These are phyloP conservation scores for Mrakia blollopis DNA, from an alignment of 768 basidiomycete genomes.

Conservation along the genomic window DNA sequence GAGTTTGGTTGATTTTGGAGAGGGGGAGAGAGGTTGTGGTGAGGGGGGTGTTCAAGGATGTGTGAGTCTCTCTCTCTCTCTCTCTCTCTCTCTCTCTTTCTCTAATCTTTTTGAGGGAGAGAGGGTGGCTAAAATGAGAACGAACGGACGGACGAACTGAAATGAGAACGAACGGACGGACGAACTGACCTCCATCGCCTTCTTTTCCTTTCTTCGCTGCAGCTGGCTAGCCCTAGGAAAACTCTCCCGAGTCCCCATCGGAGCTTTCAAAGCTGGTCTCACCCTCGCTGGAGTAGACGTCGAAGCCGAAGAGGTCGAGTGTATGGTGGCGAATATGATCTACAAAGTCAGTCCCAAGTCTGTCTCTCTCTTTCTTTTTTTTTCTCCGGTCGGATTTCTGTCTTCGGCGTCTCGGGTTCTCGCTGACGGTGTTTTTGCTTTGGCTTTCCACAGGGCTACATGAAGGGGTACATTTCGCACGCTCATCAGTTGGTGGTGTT, in stretches of 20 bases:
- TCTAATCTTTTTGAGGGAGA: too few species aligned
- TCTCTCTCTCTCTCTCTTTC: conserved; percentile 21
- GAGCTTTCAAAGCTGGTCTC: conserved; percentile 13
- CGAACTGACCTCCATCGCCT: not conserved
- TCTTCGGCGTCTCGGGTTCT: too few species aligned
- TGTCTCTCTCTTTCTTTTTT: not conserved
- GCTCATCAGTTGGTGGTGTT: conserved; percentile 91
- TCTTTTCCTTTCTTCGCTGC: conserved; percentile 8
- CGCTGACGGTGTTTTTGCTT: not conserved
- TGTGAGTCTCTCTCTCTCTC: conserved; percentile 41
- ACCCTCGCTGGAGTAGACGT: conserved; percentile 40
- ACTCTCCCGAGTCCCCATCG: conserved; percentile 68
- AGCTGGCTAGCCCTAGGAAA: conserved; percentile 79
- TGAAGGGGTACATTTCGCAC: conserved; percentile 94
- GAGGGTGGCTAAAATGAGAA: not conserved
- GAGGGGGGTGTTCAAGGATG: conserved; percentile 63
- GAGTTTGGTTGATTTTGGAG: conserved; percentile 80
- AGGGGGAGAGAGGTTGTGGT: conserved; percentile 81
- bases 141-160: not conserved
- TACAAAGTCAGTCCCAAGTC: conserved; percentile 53
- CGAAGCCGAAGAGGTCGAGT: conserved; percentile 78
- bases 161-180: too few species aligned
- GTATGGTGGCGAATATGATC: conserved; percentile 90
- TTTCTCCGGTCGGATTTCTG: too few species aligned
- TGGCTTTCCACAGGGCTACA: conserved; percentile 54